These are phyloP conservation scores for Effrenium voratum DNA, from an alignment of 73 alveolate genomes.

Conservation along the genomic window DNA sequence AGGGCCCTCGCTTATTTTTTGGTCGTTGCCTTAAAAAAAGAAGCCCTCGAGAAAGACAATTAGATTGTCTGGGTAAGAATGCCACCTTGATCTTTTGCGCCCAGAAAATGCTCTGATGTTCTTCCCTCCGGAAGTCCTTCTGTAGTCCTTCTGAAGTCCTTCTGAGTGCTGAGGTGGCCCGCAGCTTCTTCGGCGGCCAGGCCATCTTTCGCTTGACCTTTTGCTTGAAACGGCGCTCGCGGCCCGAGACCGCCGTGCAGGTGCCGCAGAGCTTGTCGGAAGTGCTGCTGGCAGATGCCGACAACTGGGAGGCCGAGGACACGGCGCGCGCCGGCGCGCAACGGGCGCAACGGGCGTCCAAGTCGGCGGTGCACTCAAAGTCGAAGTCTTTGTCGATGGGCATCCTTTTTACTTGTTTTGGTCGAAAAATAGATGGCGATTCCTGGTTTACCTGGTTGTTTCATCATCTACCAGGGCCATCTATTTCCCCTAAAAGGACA, in stretches of 20 bases:
- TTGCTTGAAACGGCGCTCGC: background rate
- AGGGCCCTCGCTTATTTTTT: too few species aligned
- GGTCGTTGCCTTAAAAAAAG: background rate
- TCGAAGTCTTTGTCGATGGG: background rate
- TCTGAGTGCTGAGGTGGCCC: slow-evolving; percentile 20
- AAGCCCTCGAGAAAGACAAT: background rate
- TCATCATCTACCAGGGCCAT: background rate
- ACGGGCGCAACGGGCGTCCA: background rate
- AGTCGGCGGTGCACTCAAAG: background rate
- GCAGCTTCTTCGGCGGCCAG: slow-evolving; percentile 79
- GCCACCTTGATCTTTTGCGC: background rate
- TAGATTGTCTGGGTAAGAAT: background rate
- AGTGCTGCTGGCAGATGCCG: slow-evolving; percentile 34
- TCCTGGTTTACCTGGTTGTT: background rate
- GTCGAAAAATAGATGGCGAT: background rate
- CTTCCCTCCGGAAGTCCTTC: background rate
- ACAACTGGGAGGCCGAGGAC: background rate
- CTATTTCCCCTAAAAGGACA: background rate
- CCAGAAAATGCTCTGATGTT: background rate
- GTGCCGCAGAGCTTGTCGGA: slow-evolving; percentile 32
- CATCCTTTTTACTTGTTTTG: background rate
- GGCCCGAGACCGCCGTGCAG: background rate
- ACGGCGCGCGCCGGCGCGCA: background rate
- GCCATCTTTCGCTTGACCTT: background rate
- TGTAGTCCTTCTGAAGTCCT: background rate